phyloP scores from a whole-genome alignment of 1,284 basidiomycete genomes.

The Malassezia restricta region DNA sequence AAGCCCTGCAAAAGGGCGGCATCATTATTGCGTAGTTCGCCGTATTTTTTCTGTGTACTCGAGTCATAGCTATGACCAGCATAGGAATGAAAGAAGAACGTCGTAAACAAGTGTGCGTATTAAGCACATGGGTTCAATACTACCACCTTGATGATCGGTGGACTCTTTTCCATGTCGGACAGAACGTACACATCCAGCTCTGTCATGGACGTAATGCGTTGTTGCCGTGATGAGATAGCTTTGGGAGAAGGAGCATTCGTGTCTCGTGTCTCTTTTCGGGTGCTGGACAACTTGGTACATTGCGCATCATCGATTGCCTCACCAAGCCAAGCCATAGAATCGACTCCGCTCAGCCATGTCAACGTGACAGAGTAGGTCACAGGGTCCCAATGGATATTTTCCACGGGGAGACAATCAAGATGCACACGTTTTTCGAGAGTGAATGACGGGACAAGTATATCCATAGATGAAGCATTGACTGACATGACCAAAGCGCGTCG shows the following conservation, averaged over 20 bases:
- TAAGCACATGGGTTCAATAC: neutral
- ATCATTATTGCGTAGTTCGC: constrained; percentile 1
- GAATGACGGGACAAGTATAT: constrained; percentile 83
- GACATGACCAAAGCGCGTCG: constrained; percentile 71
- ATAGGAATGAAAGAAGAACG: neutral
- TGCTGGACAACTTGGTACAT: constrained; percentile 27
- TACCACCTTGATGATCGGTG: constrained; percentile 37
- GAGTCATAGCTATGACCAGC: too few relatives aligned
- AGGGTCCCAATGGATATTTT: constrained; percentile 86
- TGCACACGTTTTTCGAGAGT: constrained; percentile 97
- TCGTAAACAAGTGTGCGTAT: too few relatives aligned
- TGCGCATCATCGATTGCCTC: constrained; percentile 65
- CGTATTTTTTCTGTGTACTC: too few relatives aligned
- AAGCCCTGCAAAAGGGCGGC: constrained; percentile 2
- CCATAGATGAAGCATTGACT: constrained; percentile 88
- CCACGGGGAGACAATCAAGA: constrained; percentile 83
- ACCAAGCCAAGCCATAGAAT: constrained; percentile 85
- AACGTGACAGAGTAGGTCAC: constrained; percentile 75
- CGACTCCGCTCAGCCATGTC: constrained; percentile 54
- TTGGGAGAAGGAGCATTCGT: neutral
- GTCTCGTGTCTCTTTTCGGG: neutral
- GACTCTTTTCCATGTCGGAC: constrained; percentile 36
- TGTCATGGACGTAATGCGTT: constrained; percentile 30
- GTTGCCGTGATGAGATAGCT: constrained; percentile 15
- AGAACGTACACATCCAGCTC: constrained; percentile 35